Evolutionary conservation across 345 rosid genomes (phyloP).

Genomic region (Mercurialis annua): DNA sequence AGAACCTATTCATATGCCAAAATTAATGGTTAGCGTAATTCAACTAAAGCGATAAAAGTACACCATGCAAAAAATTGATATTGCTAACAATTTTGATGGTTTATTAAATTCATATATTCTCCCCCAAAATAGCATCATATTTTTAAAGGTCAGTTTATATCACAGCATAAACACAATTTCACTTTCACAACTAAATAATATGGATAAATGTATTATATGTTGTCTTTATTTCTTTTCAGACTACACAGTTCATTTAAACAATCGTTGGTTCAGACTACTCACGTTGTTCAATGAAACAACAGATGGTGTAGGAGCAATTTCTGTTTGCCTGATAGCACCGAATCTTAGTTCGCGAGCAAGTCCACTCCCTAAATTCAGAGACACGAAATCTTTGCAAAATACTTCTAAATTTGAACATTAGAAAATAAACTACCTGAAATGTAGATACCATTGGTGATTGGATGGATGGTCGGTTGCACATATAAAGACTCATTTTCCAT

Average conservation of each 20-base stretch:
- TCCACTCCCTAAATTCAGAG: constrained; percentile 36
- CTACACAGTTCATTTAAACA: too few relatives aligned
- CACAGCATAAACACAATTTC: too few relatives aligned
- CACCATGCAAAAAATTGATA: not conserved
- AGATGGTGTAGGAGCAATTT: constrained; percentile 38
- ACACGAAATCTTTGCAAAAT: not conserved
- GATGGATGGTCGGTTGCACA: constrained; percentile 52
- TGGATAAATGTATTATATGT: too few relatives aligned
- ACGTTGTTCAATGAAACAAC: constrained; percentile 36
- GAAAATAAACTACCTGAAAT: constrained; percentile 9
- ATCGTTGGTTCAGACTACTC: constrained; percentile 19
- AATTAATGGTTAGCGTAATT: not conserved
- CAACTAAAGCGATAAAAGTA: not conserved
- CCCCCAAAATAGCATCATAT: too few relatives aligned
- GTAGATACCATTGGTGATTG: constrained; percentile 48
- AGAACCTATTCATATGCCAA: not conserved
- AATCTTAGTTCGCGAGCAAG: constrained; percentile 10
- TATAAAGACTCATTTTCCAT: constrained; percentile 42
- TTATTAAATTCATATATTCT: too few relatives aligned
- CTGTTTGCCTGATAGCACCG: constrained; percentile 20
- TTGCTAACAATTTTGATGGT: not conserved
- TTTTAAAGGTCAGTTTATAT: too few relatives aligned
- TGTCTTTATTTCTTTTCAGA: too few relatives aligned
- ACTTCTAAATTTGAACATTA: not conserved
- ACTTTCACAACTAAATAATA: too few relatives aligned